Evolutionary conservation across 1,284 basidiomycete species (phyloP).

Genomic region (Ustilago trichophora): DNA sequence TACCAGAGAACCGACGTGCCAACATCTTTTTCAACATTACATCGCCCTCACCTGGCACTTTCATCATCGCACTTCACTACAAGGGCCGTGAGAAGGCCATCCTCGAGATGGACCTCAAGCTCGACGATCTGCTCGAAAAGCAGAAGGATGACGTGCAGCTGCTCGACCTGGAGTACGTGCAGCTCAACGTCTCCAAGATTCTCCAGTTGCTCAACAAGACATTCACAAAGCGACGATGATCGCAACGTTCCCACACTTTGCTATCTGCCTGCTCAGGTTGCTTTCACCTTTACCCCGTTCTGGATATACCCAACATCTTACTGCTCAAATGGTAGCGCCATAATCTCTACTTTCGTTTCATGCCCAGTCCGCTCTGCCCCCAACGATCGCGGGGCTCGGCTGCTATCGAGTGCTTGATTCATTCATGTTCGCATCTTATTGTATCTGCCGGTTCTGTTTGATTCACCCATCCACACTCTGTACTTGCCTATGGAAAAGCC

Average conservation of each 20-base stretch:
- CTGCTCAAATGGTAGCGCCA: neutral
- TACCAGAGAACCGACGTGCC: slow-evolving; percentile 89
- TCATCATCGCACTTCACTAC: slow-evolving; percentile 98
- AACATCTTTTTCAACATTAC: slow-evolving; percentile 99
- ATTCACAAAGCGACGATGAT: slow-evolving; percentile 56
- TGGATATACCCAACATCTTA: slow-evolving; percentile 8
- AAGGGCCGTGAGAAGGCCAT: slow-evolving; percentile 99
- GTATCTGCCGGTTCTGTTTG: neutral
- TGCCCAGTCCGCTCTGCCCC: too few species aligned
- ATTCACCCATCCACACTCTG: neutral
- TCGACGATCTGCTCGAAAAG: slow-evolving; percentile 96
- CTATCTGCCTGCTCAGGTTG: neutral
- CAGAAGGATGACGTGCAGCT: slow-evolving; percentile 98
- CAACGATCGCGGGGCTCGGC: too few species aligned
- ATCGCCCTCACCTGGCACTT: slow-evolving; percentile 95
- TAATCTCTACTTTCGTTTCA: neutral
- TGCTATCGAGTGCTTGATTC: too few species aligned
- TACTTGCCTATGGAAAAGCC: neutral
- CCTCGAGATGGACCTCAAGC: slow-evolving; percentile 99
- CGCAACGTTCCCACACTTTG: neutral
- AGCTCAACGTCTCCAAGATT: slow-evolving; percentile 94
- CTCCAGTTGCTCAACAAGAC: slow-evolving; percentile 74
- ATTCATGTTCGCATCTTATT: neutral
- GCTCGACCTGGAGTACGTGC: slow-evolving; percentile 95
- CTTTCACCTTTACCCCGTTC: slow-evolving; percentile 2